These are phyloP conservation scores for Ophiocordyceps polyrhachis-furcata DNA, from an alignment of 2,329 filamentous ascomycete genomes.

Conservation along the genomic window DNA sequence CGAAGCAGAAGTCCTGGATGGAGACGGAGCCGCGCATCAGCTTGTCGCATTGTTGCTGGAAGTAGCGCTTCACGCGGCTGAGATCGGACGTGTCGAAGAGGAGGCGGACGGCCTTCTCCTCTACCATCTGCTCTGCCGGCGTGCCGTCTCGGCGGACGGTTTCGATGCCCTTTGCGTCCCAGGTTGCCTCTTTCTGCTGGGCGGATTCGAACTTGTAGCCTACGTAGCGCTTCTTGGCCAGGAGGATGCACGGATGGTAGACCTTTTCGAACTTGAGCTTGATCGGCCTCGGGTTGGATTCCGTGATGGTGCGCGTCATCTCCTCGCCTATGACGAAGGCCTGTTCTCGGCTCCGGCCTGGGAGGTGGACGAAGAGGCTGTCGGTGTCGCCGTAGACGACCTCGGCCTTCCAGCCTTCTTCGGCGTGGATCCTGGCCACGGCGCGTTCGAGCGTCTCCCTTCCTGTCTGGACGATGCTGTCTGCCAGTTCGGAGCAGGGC, in stretches of 20 bases:
- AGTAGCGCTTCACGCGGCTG: conserved; percentile 74
- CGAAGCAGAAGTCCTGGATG: conserved; percentile 92
- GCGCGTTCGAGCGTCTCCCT: conserved; percentile 88
- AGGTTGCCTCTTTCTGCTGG: conserved; percentile 61
- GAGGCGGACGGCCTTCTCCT: conserved; percentile 76
- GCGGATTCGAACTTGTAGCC: conserved; percentile 87
- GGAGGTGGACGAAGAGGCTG: conserved; percentile 79
- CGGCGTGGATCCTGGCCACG: conserved; percentile 80
- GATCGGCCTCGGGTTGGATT: conserved; percentile 75
- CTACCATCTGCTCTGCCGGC: conserved; percentile 88
- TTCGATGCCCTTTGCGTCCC: conserved; percentile 97
- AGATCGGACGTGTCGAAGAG: conserved; percentile 83
- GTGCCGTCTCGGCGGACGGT: conserved; percentile 91
- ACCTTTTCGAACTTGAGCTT: conserved; percentile 99
- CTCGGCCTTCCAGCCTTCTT: conserved; percentile 77
- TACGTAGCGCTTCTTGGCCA: conserved; percentile 96
- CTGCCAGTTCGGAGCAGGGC: conserved; percentile 94
- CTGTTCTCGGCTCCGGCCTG: conserved; percentile 68
- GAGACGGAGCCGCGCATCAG: conserved; percentile 81
- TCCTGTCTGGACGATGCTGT: conserved; percentile 93
- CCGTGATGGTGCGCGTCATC: conserved; percentile 72
- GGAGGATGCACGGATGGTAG: conserved; percentile 81
- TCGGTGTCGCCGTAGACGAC: conserved; percentile 98
- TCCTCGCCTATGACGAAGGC: conserved; percentile 88
- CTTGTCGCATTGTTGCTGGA: conserved; percentile 76